Evolutionary conservation across 1,284 basidiomycete species (phyloP), one percentile per base, ranked within the genome.

Genomic region (Puccinia coronata): DNA sequence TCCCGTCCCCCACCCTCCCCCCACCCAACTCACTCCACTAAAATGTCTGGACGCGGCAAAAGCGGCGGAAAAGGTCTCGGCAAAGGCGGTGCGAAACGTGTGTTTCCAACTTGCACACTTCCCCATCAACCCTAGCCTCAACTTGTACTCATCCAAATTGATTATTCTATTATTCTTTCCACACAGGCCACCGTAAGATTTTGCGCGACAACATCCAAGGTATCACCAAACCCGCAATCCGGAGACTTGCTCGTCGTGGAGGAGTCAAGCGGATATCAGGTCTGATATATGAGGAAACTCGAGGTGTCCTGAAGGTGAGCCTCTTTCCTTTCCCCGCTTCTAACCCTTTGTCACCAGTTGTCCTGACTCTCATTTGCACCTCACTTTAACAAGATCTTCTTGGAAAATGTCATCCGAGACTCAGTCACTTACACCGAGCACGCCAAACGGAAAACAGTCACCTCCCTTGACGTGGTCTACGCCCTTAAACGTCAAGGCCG

Each of bases 41-140:
- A 59, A 23, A 92, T 92, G 91, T 92, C 91, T 88, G 91, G 91
- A 86, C 91, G 91, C 88, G 91, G 91, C 87, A 92, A 92, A 88
- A 91, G n/a, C n/a, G n/a, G n/a, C n/a, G n/a, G n/a, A n/a, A n/a
- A n/a, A n/a, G n/a, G n/a, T n/a, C n/a, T n/a, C 88, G 88, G 51
- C 57, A 76, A 76, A 36, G 73, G 73, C 28, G 73, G 73, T 41
- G 73, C 73, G 34, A 76, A 76, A 55, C 72, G 72, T 74, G 16
- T n/a, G n/a, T n/a, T n/a, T n/a, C n/a, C n/a, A n/a, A 47, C 36
- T 71, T n/a, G 20, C 31, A 8, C 57, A n/a, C 20, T 11, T 25
- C n/a, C n/a, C 11, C 8, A 8, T 59, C 31, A 59, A 6, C 25
- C 23, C 43, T 47, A 23, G 9, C 39, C 18, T n/a, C 39, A n/a